A percentile compares a stretch with the other conserved stretches of the same genome.
These are phyloP conservation scores for Fragilaria radians DNA, from an alignment of 108 stramenopile species.

Conservation along the genomic window DNA sequence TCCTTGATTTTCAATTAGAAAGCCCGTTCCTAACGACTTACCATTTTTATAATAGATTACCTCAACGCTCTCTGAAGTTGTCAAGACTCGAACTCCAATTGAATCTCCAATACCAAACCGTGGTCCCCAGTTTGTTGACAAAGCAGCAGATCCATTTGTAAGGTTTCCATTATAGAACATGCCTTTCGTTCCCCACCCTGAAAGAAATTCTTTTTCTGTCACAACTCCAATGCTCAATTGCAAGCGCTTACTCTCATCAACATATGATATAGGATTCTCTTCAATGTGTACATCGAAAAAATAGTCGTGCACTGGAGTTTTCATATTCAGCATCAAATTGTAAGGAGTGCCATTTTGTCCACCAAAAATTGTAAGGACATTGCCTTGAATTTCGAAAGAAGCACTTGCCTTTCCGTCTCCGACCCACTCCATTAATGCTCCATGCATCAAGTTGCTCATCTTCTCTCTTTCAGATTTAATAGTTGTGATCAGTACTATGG, in stretches of 20 bases:
- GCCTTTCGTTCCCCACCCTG: slow-evolving; percentile 44
- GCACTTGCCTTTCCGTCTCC: background rate
- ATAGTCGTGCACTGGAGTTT: background rate
- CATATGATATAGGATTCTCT: background rate
- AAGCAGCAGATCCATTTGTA: slow-evolving; percentile 43
- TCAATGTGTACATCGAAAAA: background rate
- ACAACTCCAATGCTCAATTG: slow-evolving; percentile 47
- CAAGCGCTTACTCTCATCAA: no score
- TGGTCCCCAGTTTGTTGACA: slow-evolving; percentile 34
- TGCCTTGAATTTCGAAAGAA: background rate
- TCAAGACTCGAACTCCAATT: slow-evolving; percentile 15
- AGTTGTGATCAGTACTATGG: no score
- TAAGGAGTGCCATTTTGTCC: background rate
- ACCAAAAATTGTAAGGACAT: background rate
- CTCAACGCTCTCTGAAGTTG: background rate
- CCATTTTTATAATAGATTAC: slow-evolving; percentile 46
- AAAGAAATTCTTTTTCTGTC: slow-evolving; percentile 18
- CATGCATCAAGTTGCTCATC: background rate
- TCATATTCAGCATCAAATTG: background rate
- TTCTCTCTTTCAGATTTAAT: no score
- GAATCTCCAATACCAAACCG: slow-evolving; percentile 24
- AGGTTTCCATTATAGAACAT: slow-evolving; percentile 63
- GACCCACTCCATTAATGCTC: background rate
- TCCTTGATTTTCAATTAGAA: slow-evolving; percentile 13
- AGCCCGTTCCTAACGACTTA: slow-evolving; percentile 32